These are phyloP conservation scores for Talaromyces sp. DNA, from an alignment of 2,329 filamentous ascomycete species.

Conservation along the genomic window DNA sequence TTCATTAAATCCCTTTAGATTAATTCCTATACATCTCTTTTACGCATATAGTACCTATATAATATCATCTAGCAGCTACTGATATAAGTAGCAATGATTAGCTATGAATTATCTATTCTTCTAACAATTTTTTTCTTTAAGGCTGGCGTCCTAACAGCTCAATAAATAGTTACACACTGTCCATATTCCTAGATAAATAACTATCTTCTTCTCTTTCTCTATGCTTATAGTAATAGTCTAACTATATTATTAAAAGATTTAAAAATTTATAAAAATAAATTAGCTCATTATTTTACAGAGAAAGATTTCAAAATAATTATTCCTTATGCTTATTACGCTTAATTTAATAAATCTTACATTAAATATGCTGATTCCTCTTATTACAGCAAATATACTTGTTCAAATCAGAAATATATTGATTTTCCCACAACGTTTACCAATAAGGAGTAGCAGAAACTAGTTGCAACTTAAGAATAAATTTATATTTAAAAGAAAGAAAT, in stretches of 20 bases:
- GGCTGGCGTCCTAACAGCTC: not conserved
- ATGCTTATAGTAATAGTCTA: not conserved
- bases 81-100: not conserved
- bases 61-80: not conserved
- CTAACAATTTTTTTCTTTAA: not conserved
- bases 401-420: no score
- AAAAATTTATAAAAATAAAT: not conserved
- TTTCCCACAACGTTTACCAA: no score
- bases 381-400: not conserved
- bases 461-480: not conserved
- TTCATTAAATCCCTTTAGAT: no score
- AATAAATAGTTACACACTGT: not conserved
- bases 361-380: not conserved
- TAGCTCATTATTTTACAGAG: not conserved
- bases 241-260: not conserved
- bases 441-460: not conserved
- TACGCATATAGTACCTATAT: no score
- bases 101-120: not conserved
- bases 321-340: not conserved
- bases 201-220: not conserved
- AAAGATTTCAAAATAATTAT: not conserved
- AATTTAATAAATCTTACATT: not conserved
- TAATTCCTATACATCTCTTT: no score
- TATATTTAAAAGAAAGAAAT: no score
- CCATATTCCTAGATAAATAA: not conserved